Evolutionary conservation across 179 eudicot genomes (phyloP), one percentile per base, ranked within the genome.

Genomic region (Pouteria campechiana): DNA sequence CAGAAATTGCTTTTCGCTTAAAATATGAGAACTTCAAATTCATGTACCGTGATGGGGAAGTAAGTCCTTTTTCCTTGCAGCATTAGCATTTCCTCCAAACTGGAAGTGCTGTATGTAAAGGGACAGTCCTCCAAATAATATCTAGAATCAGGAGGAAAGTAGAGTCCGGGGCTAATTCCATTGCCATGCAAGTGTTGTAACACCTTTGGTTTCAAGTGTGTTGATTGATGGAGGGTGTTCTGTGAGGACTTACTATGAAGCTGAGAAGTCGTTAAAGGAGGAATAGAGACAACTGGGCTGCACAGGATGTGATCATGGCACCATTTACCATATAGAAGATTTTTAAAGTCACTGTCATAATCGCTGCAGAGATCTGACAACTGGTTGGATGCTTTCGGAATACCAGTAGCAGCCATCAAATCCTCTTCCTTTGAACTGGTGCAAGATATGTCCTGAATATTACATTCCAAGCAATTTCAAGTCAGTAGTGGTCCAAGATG

Each of bases 321-420:
- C 21, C 68, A 32, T 39, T 57, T 74, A 44, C 76, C 81, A 37
- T 65, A 54, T 5, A 67, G 46, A 25, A 78, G 47, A 46, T 65
- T 78, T 59, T 73, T 50, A 23, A 78, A 46, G 23, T 74, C 74
- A 55, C 81, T 53, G 32, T 74, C 81, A 52, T 73, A 74, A 53
- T 78, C 85, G 24, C 81, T 78, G 34, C 32, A 54, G 25, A 78
- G 81, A 38, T 78, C 81, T 4, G 78, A 60, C 35, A 67, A 60
- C 25, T 70, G 69, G 48, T 67, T 55, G 46, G 59, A 44, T 17
- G 50, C 27, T 42, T 67, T 77, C 0, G 34, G 43, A 9, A 50
- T 61, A 16, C 56, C 63, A 35, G 30, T 37, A 42, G 19, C n/a
- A 37, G 60, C 65, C 17, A 30, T 41, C 6, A 52, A 50, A 31